Conservation (phyloP, 1,284 basidiomycete genomes). For the Trametes versicolor region DNA sequence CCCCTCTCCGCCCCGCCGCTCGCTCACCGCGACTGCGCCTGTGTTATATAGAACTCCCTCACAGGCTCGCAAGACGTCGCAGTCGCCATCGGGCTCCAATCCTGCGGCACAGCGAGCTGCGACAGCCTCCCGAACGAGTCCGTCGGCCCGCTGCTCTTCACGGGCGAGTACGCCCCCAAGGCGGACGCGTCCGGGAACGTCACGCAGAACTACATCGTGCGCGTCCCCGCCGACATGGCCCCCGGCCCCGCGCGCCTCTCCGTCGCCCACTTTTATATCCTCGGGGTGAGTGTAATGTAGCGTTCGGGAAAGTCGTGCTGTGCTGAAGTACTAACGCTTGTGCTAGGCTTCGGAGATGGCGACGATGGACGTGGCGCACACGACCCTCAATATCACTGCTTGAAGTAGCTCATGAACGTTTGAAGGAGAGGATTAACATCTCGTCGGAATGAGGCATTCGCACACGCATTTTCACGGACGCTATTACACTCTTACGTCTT, state of each 20-base stretch:
- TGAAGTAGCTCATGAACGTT: background rate
- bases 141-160: slow-evolving; percentile 54
- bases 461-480: too few relatives aligned
- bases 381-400: slow-evolving; percentile 7
- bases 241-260: slow-evolving; percentile 18
- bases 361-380: slow-evolving; percentile 3
- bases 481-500: too few relatives aligned
- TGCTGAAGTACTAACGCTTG: background rate
- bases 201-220: slow-evolving; percentile 24
- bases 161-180: slow-evolving; percentile 51
- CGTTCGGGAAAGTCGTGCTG: background rate
- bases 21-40: too few relatives aligned
- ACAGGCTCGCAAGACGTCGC: slow-evolving; percentile 49
- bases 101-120: slow-evolving; percentile 39
- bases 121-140: slow-evolving; percentile 29
- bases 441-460: too few relatives aligned
- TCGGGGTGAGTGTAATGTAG: slow-evolving; percentile 21
- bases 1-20: background rate
- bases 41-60: slow-evolving; percentile 50
- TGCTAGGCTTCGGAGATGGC: slow-evolving; percentile 8
- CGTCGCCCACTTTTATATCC: slow-evolving; percentile 19
- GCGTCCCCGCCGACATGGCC: slow-evolving; percentile 16
- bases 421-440: too few relatives aligned
- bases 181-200: slow-evolving; percentile 7
- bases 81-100: slow-evolving; percentile 48